Conservation (phyloP, 305 asterid species). For the Fraxinus baroniana region DNA sequence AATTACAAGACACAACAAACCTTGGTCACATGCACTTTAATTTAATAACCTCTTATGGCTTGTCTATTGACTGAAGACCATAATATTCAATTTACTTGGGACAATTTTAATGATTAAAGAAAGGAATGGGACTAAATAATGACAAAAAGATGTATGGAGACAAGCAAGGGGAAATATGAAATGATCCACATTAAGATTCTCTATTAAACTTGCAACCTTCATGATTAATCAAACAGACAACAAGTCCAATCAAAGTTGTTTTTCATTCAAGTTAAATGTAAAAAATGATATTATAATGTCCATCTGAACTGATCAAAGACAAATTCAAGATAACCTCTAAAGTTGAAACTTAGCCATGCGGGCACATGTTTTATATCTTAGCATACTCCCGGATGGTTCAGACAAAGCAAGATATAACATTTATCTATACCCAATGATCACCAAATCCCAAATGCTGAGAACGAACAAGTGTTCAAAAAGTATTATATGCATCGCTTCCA, state of each 20-base stretch:
- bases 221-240: constrained; percentile 16
- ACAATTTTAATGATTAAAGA: constrained; percentile 11
- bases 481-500: not conserved
- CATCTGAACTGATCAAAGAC: constrained; percentile 9
- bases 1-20: not conserved
- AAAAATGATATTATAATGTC: not conserved
- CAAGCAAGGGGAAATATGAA: not conserved
- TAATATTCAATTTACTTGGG: constrained; percentile 1
- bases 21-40: constrained; percentile 13
- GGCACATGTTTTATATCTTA: constrained; percentile 3
- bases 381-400: constrained; percentile 2
- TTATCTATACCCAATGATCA: not conserved
- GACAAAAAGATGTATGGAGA: not conserved
- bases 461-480: not conserved
- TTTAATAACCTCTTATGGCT: not conserved
- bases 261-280: not conserved
- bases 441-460: constrained; percentile 12
- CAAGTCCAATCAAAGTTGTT: constrained; percentile 12
- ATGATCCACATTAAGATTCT: not conserved
- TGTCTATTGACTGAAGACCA: not conserved
- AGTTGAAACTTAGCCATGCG: not conserved
- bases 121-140: not conserved
- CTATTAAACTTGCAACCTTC: not conserved
- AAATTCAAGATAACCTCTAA: not conserved
- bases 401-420: constrained; percentile 3